These are phyloP conservation scores for Saprolegnia diclina DNA, from an alignment of 352 stramenopile species.

Conservation along the genomic window DNA sequence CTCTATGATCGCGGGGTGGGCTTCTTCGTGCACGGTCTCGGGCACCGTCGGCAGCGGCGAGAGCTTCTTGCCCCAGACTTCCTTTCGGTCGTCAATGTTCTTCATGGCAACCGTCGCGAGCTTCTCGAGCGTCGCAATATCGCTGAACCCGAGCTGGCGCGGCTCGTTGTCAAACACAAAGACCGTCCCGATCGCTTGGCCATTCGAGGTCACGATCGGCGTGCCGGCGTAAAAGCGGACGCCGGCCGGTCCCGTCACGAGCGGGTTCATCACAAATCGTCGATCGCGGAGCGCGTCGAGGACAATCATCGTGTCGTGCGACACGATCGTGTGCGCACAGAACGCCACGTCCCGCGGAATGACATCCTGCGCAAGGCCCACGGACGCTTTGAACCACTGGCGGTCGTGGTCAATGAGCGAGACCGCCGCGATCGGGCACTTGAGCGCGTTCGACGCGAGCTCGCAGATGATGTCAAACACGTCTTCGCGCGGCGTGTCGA, in stretches of 20 bases:
- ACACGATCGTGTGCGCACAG: conserved; percentile 22
- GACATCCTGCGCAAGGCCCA: conserved; percentile 21
- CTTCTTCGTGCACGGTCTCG: not conserved
- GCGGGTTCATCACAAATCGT: conserved; percentile 22
- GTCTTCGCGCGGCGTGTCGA: conserved; percentile 25
- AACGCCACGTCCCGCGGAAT: conserved; percentile 26
- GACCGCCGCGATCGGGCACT: conserved; percentile 24
- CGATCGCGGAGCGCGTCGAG: conserved; percentile 18
- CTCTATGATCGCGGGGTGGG: not conserved
- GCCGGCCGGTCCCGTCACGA: conserved; percentile 23
- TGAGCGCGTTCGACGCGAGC: conserved; percentile 22
- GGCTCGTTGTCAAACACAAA: conserved; percentile 86
- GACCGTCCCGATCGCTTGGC: conserved; percentile 76
- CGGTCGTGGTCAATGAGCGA: conserved; percentile 22
- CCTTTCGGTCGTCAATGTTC: conserved; percentile 22
- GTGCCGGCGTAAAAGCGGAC: conserved; percentile 23
- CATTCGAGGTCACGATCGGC: conserved; percentile 42
- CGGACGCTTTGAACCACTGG: conserved; percentile 25
- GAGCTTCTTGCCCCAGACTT: not conserved
- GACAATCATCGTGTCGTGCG: conserved; percentile 20
- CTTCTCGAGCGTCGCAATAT: conserved; percentile 27
- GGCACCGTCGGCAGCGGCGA: not conserved
- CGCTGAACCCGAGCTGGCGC: conserved; percentile 28
- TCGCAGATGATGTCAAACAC: conserved; percentile 29
- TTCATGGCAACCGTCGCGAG: conserved; percentile 24